A percentile compares a stretch with the other conserved stretches of the same genome.
Evolutionary conservation across 2,329 filamentous ascomycete species (phyloP).

Genomic region (Fusarium denticulatum): DNA sequence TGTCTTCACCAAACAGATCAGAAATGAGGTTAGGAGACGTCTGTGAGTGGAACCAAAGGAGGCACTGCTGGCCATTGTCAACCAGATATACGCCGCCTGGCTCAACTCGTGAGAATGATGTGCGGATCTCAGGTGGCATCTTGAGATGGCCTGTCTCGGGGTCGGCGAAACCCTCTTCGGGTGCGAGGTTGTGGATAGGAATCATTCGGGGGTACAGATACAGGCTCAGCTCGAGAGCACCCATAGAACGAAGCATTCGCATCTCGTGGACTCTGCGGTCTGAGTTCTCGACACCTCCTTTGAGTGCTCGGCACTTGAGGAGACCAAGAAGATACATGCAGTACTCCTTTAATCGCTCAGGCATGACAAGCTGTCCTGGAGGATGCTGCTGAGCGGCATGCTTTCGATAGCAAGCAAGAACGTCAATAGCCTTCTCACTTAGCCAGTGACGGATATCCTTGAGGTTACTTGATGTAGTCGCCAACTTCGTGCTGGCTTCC

Average conservation of each 20-base stretch:
- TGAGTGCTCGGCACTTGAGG: conserved; percentile 91
- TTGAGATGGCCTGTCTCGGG: conserved; percentile 83
- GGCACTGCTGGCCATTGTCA: conserved; percentile 91
- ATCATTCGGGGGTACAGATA: conserved; percentile 97
- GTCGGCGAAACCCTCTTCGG: conserved; percentile 92
- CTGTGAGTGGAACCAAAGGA: conserved; percentile 92
- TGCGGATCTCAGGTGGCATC: conserved; percentile 82
- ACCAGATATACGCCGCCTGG: conserved; percentile 94
- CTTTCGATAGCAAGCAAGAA: conserved; percentile 91
- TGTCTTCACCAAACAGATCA: conserved; percentile 87
- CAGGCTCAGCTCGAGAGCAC: conserved; percentile 82
- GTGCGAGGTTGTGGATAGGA: conserved; percentile 86
- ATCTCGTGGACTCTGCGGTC: conserved; percentile 93
- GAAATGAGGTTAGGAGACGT: conserved; percentile 91
- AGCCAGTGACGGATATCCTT: conserved; percentile 87
- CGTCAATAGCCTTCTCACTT: conserved; percentile 92
- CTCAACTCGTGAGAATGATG: conserved; percentile 88
- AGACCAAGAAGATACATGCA: conserved; percentile 94
- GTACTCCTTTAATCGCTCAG: conserved; percentile 95
- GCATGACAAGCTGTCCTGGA: conserved; percentile 91
- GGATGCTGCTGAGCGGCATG: conserved; percentile 88
- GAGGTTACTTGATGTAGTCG: conserved; percentile 73
- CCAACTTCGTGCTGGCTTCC: conserved; percentile 88
- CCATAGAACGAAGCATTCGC: conserved; percentile 89
- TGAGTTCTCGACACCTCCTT: conserved; percentile 88